Percentiles rank a stretch among this genome's conserved stretches.
Conservation (phyloP, 108 stramenopile genomes). For the Licmophora abbreviata region DNA sequence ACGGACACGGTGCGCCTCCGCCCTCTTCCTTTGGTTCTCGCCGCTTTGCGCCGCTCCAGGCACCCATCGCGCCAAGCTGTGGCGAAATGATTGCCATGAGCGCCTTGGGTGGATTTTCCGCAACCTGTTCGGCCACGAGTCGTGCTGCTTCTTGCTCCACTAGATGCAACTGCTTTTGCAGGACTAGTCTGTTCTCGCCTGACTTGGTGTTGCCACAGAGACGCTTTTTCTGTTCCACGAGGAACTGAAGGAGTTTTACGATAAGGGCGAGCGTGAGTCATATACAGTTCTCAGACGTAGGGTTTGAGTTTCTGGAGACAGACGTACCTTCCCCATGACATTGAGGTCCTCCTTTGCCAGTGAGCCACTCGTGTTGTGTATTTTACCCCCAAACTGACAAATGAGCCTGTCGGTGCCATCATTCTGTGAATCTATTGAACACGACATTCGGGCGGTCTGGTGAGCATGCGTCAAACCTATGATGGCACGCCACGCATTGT, state of each 20-base stretch:
- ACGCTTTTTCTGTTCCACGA: not conserved
- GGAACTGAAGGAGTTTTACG: too few species aligned
- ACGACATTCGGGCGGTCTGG: too few species aligned
- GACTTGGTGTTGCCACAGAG: conserved; percentile 34
- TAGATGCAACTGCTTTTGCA: conserved; percentile 37
- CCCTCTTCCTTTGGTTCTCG: conserved; percentile 55
- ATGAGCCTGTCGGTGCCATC: conserved; percentile 9
- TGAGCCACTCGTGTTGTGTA: conserved; percentile 6
- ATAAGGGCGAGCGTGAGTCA: too few species aligned
- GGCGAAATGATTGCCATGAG: conserved; percentile 82
- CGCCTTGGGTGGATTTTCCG: conserved; percentile 70
- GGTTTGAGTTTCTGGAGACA: too few species aligned
- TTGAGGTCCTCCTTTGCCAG: conserved; percentile 1
- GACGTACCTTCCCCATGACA: conserved; percentile 5
- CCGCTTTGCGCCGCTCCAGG: conserved; percentile 55
- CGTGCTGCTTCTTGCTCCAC: conserved; percentile 65
- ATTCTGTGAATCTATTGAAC: not conserved
- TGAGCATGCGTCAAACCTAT: too few species aligned
- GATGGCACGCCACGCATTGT: not conserved
- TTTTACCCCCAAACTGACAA: conserved; percentile 28
- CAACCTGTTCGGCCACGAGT: conserved; percentile 47
- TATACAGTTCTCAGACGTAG: too few species aligned
- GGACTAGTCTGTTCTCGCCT: conserved; percentile 11
- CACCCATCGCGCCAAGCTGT: conserved; percentile 17
- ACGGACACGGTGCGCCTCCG: conserved; percentile 85